phyloP scores from a whole-genome alignment of 352 stramenopile genomes.

The Globisporangium spiculum region DNA sequence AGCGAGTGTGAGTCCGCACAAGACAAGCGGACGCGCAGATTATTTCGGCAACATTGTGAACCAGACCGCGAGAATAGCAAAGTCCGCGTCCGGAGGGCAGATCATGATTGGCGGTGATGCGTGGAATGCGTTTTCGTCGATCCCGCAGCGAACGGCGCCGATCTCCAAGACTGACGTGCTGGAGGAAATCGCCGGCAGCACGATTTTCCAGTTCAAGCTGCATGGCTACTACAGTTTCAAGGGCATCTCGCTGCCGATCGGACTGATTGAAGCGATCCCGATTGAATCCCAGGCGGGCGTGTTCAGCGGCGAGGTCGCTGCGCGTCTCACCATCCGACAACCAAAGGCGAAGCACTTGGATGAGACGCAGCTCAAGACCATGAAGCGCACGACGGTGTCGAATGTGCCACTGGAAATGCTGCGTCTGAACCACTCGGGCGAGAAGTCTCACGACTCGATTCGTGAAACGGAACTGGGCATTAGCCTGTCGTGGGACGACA shows the following conservation, averaged over 20 bases:
- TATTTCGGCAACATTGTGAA: slow-evolving; percentile 91
- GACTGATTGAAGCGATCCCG: slow-evolving; percentile 76
- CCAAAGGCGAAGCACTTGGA: slow-evolving; percentile 72
- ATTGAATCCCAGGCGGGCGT: slow-evolving; percentile 54
- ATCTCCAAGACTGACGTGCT: slow-evolving; percentile 43
- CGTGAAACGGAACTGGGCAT: slow-evolving; percentile 79
- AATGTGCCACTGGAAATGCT: slow-evolving; percentile 57
- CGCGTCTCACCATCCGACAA: slow-evolving; percentile 28
- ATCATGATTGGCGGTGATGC: slow-evolving; percentile 80
- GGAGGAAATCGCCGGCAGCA: slow-evolving; percentile 43
- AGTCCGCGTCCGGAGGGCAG: slow-evolving; percentile 74
- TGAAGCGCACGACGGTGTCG: slow-evolving; percentile 47
- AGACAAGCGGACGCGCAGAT: slow-evolving; percentile 83
- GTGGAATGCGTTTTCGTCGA: slow-evolving; percentile 63
- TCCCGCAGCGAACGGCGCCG: slow-evolving; percentile 28
- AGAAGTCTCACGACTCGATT: slow-evolving; percentile 76
- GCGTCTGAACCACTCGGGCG: slow-evolving; percentile 53
- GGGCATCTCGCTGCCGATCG: slow-evolving; percentile 79
- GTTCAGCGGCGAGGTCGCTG: slow-evolving; percentile 36
- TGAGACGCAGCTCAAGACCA: slow-evolving; percentile 38
- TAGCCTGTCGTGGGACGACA: slow-evolving; percentile 69
- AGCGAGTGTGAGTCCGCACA: slow-evolving; percentile 84
- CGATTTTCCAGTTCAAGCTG: slow-evolving; percentile 80
- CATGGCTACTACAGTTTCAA: slow-evolving; percentile 87
- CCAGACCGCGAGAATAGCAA: slow-evolving; percentile 84